Evolutionary conservation across 345 rosid species (phyloP), one percentile per base, ranked within the genome.

Genomic region (Eucalyptus fibrosa): DNA sequence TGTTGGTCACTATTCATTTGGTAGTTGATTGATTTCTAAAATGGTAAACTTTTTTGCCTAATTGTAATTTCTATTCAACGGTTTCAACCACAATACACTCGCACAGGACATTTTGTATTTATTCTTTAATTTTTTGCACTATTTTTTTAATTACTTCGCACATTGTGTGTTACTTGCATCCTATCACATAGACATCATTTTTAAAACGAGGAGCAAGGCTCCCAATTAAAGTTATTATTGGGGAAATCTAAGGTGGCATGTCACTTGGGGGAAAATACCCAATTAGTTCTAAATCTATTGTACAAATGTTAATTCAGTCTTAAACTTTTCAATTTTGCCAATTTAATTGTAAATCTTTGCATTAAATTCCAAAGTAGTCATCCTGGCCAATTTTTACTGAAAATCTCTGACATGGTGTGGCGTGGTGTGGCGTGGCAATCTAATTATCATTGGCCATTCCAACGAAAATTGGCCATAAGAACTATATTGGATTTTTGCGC

Each of bases 401-500:
- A 59, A 59, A 24, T 59, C 2, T 0, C 15, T 59, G 3, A 1
- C 12, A 1, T 51, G 21, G 23, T 8, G 2, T 18, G 53, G 8
- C 7, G 3, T 50, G 55, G 21, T 3, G 1, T 50, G 55, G 21
- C 8, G 1, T 10, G n/a, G n/a, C 3, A 0, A 12, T 26, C 7
- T 26, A 59, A 26, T 26, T 1, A 59, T 59, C 65, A 59, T 3
- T 5, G 30, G 65, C 65, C 7, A 10, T 9, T 59, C 13, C 13
- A 26, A 59, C 3, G 3, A 24, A 59, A 59, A 24, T 59, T 59
- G 30, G 65, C 65, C 65, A 26, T 59, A 9, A 5, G 65, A 26
- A 26, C 65, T 59, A 59, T 26, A 59, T 24, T 59, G n/a, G 12
- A 59, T 59, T 59, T 59, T 59, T 26, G 7, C 0, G 15, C n/a